These are phyloP conservation scores for Ochromonas danica DNA, from an alignment of 108 stramenopile species.

Conservation along the genomic window DNA sequence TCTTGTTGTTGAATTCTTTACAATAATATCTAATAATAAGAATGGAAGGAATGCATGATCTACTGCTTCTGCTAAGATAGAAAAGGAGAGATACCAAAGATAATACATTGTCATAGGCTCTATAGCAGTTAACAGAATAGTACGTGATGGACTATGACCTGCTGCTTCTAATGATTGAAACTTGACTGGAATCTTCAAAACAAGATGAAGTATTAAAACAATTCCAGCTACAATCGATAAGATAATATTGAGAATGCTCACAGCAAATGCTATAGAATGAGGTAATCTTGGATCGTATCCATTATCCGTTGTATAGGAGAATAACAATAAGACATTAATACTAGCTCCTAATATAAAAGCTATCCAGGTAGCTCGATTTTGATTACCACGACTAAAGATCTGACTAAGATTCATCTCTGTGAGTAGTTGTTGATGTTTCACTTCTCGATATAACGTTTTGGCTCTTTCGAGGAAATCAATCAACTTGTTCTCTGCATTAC, in stretches of 20 bases:
- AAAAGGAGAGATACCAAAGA: constrained; percentile 28
- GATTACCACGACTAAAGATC: constrained; percentile 39
- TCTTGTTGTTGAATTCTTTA: constrained; percentile 44
- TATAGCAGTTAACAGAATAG: constrained; percentile 31
- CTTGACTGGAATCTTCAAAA: constrained; percentile 39
- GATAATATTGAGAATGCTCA: constrained; percentile 9
- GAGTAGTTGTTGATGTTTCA: constrained; percentile 45
- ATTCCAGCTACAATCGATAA: constrained; percentile 6
- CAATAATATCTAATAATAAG: constrained; percentile 44
- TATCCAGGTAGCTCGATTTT: constrained; percentile 47
- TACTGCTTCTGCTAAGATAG: not conserved
- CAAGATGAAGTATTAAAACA: constrained; percentile 34
- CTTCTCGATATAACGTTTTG: constrained; percentile 40
- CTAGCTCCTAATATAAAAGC: constrained; percentile 33
- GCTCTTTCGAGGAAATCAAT: constrained; percentile 40
- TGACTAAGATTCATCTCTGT: constrained; percentile 36
- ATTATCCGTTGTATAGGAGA: not conserved
- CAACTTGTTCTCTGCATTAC: constrained; percentile 40
- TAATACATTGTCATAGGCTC: constrained; percentile 46
- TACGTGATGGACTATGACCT: not conserved
- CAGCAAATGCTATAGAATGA: not conserved
- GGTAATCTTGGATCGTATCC: not conserved
- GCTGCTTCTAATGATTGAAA: constrained; percentile 10
- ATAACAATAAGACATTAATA: constrained; percentile 43
- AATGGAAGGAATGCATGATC: constrained; percentile 20